Base-by-base conservation (phyloP, 305 asterid genomes). In the Fraxinus platypoda region DNA sequence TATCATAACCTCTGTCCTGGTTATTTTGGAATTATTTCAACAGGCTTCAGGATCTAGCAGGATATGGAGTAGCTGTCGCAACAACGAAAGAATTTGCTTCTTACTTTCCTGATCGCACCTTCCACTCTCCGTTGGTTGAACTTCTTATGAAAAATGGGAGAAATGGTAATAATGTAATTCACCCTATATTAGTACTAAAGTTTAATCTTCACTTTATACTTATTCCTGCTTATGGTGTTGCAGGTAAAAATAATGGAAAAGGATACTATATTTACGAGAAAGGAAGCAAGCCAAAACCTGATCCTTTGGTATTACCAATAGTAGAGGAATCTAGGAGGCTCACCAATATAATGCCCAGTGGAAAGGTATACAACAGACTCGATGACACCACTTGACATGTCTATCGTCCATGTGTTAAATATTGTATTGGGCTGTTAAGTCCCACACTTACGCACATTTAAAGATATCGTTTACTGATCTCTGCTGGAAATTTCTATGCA, bases 21-120 rank as follows among this genome's bases (percentile, higher is more conserved):
- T 57, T 31, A 54, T 2, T 64, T 81, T 87, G 54, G 74, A 81
- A 83, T 80, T 84, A 49, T 38, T 73, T 78, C 81, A 86, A 66
- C 91, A 96, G 99, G 94, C 99, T 96, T 86, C 93, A 88, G 90
- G 99, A 96, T 88, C 77, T 96, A 81, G 93, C 98, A 77, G 99
- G 99, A 80, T 96, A 96, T 82, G 99, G 98, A 75, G 99, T 96
- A 77, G 89, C 89, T 86, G 86, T 91, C 82, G 97, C 99, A 23
- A 86, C 92, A 68, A 85, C 90, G 38, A 87, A 94, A 86, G 87
- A 82, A 83, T 90, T 88, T 84, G 49, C 86, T 72, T 74, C 84
- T n/a, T 87, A 97, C 46, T 96, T 96, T 90, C 87, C 93, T 75
- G 99, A 90, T 38, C 92, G 98, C 74, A 90, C 91, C 73, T 94